Evolutionary conservation across 2,329 filamentous ascomycete species (phyloP), one percentile per base, ranked within the genome.

Genomic region (Dothistroma septosporum): DNA sequence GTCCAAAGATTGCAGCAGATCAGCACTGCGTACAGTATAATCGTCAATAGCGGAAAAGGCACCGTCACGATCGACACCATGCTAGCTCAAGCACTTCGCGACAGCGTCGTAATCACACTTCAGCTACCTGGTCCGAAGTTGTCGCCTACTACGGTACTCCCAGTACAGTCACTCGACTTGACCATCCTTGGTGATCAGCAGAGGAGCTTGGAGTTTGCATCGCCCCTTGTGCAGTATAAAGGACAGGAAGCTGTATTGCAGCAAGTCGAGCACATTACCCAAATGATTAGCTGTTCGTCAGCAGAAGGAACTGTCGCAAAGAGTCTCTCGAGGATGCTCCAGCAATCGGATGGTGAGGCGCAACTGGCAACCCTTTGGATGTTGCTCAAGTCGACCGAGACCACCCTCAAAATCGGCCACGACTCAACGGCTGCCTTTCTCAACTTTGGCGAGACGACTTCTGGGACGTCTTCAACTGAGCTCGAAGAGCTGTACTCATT

Each of bases 291-390:
- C 37, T 64, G 33, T 4, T 60, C 64, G 16, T 37, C 61, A 44
- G 19, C 44, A 2, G 66, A 64, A 3, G 46, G 12, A 19, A 47
- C 37, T 10, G 68, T 95, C 53, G 85, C 86, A 4, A 80, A 80
- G 19, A 84, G 85, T 22, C 83, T 96, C 75, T 77, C 92, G 28
- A 83, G 85, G 50, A 83, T 83, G 58, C 76, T 88, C 4, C 83
- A 84, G 56, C 80, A 84, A 32, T 82, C 83, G 2, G 78, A 81
- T 3, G 83, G 85, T 0, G 78, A 84, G 19, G 78, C 80, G 37
- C 84, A 87, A 64, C 75, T 93, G 28, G 85, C 91, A 12, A 85
- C 87, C 2, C 89, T 91, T 68, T 97, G 92, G 92, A 78, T 96
- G 2, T 84, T 89, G 0, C 85, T 92, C 59, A 85, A 89, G 66